phyloP scores from a whole-genome alignment of 305 asterid species.

The Fraxinus nigra region DNA sequence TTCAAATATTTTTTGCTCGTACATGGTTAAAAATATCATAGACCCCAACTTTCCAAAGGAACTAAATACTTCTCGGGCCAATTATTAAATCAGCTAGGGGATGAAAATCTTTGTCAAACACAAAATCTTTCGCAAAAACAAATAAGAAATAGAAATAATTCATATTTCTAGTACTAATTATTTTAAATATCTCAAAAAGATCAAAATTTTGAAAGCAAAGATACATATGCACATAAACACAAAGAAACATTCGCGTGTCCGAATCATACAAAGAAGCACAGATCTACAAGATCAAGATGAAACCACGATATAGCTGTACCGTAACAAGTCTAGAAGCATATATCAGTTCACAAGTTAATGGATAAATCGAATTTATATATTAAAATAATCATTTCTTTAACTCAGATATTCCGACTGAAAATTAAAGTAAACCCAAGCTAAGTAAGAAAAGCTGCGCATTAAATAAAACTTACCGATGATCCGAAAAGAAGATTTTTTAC shows the following conservation, averaged over 20 bases:
- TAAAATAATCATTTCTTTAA: not conserved
- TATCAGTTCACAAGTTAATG: not conserved
- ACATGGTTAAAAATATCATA: not conserved
- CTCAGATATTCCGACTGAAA: not conserved
- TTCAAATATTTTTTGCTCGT: not conserved
- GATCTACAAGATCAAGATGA: not conserved
- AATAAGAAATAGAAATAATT: not conserved
- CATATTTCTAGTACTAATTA: not conserved
- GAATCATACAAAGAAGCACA: not conserved
- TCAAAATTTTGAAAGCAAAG: not conserved
- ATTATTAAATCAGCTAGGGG: not conserved
- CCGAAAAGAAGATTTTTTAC: not conserved
- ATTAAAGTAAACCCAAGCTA: slow-evolving; percentile 25
- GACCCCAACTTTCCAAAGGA: not conserved
- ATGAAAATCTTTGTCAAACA: not conserved
- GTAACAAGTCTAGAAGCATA: not conserved
- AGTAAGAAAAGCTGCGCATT: not conserved
- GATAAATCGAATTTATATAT: not conserved
- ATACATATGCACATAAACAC: not conserved
- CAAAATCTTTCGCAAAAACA: not conserved
- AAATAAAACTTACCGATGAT: slow-evolving; percentile 23
- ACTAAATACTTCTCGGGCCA: not conserved
- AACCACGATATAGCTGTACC: not conserved
- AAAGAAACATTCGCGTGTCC: not conserved
- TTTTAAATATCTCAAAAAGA: not conserved